Conservation (phyloP, 2,329 filamentous ascomycete genomes). For the Xylaria sp. region DNA sequence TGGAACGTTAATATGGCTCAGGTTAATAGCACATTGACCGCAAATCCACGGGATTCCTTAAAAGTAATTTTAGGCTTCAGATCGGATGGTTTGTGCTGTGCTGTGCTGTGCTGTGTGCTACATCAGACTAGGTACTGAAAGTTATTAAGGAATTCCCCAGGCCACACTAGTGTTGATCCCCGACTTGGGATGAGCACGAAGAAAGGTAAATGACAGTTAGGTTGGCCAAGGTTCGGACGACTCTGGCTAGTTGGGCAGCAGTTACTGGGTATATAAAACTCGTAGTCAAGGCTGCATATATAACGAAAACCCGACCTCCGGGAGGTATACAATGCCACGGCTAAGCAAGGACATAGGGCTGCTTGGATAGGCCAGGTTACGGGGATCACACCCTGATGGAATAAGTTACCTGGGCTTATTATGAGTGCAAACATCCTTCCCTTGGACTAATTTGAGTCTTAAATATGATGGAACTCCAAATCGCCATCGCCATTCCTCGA, state of each 20-base stretch:
- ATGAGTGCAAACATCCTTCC: background rate
- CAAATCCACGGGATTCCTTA: background rate
- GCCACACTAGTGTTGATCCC: background rate
- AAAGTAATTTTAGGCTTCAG: background rate
- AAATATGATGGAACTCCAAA: background rate
- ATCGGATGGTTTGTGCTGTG: background rate
- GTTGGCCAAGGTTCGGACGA: slow-evolving; percentile 8
- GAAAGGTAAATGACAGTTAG: slow-evolving; percentile 5
- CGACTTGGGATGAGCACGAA: background rate
- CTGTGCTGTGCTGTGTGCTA: slow-evolving; percentile 3
- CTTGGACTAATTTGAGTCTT: background rate
- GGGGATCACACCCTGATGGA: background rate
- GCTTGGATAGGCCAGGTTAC: background rate
- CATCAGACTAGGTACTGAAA: background rate
- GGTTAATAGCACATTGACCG: background rate
- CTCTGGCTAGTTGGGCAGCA: slow-evolving; percentile 15
- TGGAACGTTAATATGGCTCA: background rate
- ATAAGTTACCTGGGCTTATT: background rate
- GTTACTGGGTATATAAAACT: slow-evolving; percentile 33
- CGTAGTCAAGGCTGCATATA: too few relatives aligned
- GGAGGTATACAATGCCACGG: background rate
- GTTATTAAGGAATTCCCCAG: background rate
- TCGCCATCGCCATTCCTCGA: background rate
- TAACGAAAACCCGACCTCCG: background rate
- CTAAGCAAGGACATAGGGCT: background rate